Evolutionary conservation across 1,284 basidiomycete species (phyloP), one percentile per base, ranked within the genome.

Genomic region (Serendipita sp.): DNA sequence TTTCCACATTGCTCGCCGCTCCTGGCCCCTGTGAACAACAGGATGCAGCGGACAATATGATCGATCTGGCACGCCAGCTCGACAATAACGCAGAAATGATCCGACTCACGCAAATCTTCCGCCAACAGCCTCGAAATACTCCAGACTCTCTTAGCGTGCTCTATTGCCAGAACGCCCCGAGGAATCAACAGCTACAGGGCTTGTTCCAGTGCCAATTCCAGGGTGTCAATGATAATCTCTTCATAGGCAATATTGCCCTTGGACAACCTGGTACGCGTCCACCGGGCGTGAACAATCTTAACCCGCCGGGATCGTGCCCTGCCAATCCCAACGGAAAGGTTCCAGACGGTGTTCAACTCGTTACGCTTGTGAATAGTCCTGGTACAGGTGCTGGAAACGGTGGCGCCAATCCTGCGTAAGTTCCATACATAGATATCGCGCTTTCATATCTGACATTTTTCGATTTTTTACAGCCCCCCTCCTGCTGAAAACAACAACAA

Each of bases 151-250:
- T 80, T 38, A 73, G 74, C 55, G 73, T 78, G 17, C 78, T 75
- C 1, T 82, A 81, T 69, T 82, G 79, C 68, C 78, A 81, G 64
- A 68, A 71, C 26, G 75, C 76, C 2, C 79, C 80, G 2, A 73
- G 73, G 67, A 81, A 81, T 64, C 45, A 71, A 1, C 79, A 81
- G 69, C 74, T 82, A 41, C 74, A 77, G 58, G 80, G 80, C 1
- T 72, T 81, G 22, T 81, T 79, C 74, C 80, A 81, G 63, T 81
- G 79, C 67, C 80, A 82, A 68, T 82, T 80, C 69, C 70, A 73
- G 32, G 77, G 79, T 38, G 75, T 76, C 3, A 74, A 78, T 61
- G 74, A 74, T 58, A 72, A 79, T 55, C 58, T 79, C 49, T 84
- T 84, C 74, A 83, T 82, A 68, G 81, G 83, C 17, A 22, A 22